Conservation (phyloP, 345 rosid species). For the Carallia brachiata region DNA sequence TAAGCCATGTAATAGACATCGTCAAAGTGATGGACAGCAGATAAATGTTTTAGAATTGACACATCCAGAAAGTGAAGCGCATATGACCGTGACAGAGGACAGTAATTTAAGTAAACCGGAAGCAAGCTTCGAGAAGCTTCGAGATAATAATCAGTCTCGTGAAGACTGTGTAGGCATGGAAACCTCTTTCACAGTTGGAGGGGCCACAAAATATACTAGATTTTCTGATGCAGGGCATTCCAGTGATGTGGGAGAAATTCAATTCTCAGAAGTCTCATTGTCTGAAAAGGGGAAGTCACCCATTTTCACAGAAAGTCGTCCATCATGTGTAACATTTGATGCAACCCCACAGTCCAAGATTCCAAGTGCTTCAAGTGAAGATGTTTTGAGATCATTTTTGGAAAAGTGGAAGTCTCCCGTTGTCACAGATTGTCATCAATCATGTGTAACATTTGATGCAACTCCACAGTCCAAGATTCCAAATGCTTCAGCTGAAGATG, state of each 20-base stretch:
- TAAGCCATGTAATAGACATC: neutral
- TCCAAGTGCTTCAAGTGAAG: slow-evolving; percentile 42
- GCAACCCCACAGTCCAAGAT: slow-evolving; percentile 41
- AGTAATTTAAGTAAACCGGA: slow-evolving; percentile 17
- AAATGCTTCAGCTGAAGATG: slow-evolving; percentile 41
- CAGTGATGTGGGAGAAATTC: slow-evolving; percentile 24
- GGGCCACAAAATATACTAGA: slow-evolving; percentile 24
- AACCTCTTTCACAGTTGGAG: slow-evolving; percentile 17
- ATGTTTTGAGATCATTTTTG: slow-evolving; percentile 3
- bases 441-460: slow-evolving; percentile 34
- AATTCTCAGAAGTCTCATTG: slow-evolving; percentile 19
- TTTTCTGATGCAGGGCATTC: slow-evolving; percentile 28
- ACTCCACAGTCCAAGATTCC: slow-evolving; percentile 42
- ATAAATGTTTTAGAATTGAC: neutral
- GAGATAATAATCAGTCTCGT: slow-evolving; percentile 12
- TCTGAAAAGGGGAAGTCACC: slow-evolving; percentile 22
- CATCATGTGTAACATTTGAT: slow-evolving; percentile 34
- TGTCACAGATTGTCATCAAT: slow-evolving; percentile 27
- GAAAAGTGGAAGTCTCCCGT: slow-evolving; percentile 19
- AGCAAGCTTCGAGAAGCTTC: slow-evolving; percentile 42
- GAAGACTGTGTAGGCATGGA: slow-evolving; percentile 14
- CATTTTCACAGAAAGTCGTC: slow-evolving; percentile 27
- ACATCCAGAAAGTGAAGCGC: slow-evolving; percentile 20
- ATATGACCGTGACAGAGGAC: slow-evolving; percentile 14
- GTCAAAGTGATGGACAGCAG: slow-evolving; percentile 5